These are phyloP conservation scores for Tulasnella sp. DNA, from an alignment of 768 basidiomycete genomes.

Conservation along the genomic window DNA sequence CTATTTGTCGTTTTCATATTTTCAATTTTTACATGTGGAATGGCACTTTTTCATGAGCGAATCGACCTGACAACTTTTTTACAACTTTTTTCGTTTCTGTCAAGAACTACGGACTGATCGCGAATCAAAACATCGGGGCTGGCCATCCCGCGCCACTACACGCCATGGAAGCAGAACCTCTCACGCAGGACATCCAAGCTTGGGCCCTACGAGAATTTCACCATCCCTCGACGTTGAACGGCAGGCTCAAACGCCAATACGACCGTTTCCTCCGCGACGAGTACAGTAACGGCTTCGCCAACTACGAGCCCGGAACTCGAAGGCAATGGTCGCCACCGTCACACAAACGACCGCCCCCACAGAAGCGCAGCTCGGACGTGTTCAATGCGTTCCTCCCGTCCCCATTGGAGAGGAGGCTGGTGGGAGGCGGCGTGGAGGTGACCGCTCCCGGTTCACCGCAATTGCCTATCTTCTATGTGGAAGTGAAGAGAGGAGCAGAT, in stretches of 20 bases:
- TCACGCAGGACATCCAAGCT: constrained; percentile 6
- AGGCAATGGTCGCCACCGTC: too few species aligned
- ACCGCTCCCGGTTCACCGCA: too few species aligned
- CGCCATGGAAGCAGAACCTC: not conserved
- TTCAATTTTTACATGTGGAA: not conserved
- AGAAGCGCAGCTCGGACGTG: too few species aligned
- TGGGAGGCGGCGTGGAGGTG: too few species aligned
- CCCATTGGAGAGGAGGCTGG: too few species aligned
- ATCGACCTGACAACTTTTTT: not conserved
- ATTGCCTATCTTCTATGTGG: too few species aligned
- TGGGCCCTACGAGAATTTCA: constrained; percentile 11
- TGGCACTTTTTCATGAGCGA: not conserved
- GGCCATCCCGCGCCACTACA: constrained; percentile 1
- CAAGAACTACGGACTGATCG: constrained; percentile 9
- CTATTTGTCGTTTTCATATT: not conserved
- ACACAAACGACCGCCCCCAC: too few species aligned
- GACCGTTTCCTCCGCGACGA: too few species aligned
- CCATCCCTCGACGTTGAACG: constrained; percentile 1
- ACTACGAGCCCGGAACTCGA: too few species aligned
- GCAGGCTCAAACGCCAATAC: not conserved
- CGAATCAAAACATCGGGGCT: constrained; percentile 3
- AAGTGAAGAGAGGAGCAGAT: not conserved
- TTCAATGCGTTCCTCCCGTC: too few species aligned
- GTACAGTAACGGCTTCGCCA: too few species aligned
- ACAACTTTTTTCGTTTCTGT: too few species aligned